Conservation (phyloP, 2,329 filamentous ascomycete species). For the Cladorrhinum sp. region DNA sequence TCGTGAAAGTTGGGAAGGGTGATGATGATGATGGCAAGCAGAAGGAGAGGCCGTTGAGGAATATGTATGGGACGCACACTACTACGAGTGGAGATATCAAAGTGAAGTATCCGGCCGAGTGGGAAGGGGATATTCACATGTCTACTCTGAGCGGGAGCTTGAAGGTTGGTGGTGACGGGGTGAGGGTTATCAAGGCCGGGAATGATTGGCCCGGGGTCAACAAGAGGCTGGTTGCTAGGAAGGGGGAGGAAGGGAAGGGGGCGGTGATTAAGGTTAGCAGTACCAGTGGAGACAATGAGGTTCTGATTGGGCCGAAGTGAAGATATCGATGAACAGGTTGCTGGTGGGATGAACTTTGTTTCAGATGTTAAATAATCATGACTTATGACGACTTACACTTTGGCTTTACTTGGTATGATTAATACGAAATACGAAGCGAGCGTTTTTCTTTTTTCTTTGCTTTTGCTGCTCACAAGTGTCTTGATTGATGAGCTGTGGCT, state of each 20-base stretch:
- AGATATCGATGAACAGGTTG: not conserved
- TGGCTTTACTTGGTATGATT: too few species aligned
- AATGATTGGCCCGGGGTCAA: conserved; percentile 34
- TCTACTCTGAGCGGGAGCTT: conserved; percentile 42
- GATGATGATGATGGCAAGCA: not conserved
- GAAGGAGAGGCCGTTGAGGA: conserved; percentile 29
- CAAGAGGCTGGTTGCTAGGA: conserved; percentile 37
- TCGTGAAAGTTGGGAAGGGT: not conserved
- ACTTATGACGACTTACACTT: too few species aligned
- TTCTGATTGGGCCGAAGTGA: conserved; percentile 20
- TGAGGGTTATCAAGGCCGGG: conserved; percentile 37
- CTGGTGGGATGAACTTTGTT: not conserved
- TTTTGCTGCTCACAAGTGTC: too few species aligned
- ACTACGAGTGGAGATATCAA: conserved; percentile 44
- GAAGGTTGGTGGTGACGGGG: conserved; percentile 40
- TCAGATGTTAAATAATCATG: too few species aligned
- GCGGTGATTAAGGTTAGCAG: conserved; percentile 14
- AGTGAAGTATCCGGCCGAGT: conserved; percentile 46
- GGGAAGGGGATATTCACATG: conserved; percentile 46
- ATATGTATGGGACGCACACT: conserved; percentile 41
- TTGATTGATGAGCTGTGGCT: too few species aligned
- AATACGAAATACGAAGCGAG: too few species aligned
- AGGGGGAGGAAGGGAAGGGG: conserved; percentile 38
- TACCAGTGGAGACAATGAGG: conserved; percentile 18
- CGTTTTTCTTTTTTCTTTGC: too few species aligned